Conservation (phyloP, 345 rosid genomes). For the Sapria himalayana region DNA sequence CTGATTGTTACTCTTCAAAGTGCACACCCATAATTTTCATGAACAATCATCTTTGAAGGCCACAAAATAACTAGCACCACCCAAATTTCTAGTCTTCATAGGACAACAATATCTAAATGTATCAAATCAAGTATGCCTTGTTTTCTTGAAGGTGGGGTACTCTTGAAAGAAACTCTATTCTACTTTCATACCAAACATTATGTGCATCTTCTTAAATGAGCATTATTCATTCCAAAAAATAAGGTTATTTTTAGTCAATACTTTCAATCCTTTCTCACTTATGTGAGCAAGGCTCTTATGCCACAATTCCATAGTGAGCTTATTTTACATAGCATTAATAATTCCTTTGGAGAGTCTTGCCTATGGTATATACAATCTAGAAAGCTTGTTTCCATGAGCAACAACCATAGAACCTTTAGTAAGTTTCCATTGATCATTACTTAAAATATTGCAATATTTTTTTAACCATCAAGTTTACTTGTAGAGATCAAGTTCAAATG, state of each 20-base stretch:
- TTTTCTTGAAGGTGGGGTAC: neutral
- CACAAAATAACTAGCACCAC: neutral
- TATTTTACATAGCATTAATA: neutral
- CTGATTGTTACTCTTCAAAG: no score
- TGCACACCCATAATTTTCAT: no score
- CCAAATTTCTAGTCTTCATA: neutral
- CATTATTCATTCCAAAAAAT: neutral
- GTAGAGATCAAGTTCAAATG: neutral
- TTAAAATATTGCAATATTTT: neutral
- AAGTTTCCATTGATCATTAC: neutral
- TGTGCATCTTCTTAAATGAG: neutral
- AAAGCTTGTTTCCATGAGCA: neutral
- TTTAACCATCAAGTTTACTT: neutral
- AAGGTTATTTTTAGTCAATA: neutral
- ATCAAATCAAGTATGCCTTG: no score
- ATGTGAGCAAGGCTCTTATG: constrained; percentile 2
- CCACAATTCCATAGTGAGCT: neutral
- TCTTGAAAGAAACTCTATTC: neutral
- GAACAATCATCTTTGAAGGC: no score
- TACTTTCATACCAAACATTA: neutral
- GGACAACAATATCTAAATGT: neutral
- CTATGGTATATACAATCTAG: neutral
- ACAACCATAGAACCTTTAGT: neutral
- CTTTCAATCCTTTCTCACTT: neutral
- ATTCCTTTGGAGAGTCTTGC: neutral